These are phyloP conservation scores for Colletotrichum orbiculare DNA, from an alignment of 2,329 filamentous ascomycete species.

Conservation along the genomic window DNA sequence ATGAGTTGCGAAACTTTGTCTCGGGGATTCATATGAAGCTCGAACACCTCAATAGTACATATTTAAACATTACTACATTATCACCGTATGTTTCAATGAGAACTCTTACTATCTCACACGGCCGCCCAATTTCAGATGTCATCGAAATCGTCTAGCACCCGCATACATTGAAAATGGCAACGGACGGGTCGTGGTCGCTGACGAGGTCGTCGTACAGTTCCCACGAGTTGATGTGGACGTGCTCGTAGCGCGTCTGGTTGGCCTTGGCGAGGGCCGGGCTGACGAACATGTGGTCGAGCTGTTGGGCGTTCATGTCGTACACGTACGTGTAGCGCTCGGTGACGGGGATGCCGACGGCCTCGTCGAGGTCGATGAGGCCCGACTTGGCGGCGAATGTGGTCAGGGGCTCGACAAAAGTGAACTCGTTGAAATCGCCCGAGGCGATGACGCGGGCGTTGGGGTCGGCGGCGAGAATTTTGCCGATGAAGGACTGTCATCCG, in stretches of 20 bases:
- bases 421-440: constrained; percentile 80
- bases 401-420: constrained; percentile 70
- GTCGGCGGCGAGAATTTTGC: constrained; percentile 67
- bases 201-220: constrained; percentile 64
- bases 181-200: constrained; percentile 77
- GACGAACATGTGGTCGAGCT: constrained; percentile 77
- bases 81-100: too few relatives aligned
- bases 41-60: too few relatives aligned
- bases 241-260: constrained; percentile 63
- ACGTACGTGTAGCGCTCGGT: constrained; percentile 77
- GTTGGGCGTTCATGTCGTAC: constrained; percentile 76
- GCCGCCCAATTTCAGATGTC: too few relatives aligned
- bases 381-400: constrained; percentile 63
- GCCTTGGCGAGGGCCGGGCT: constrained; percentile 61
- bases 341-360: constrained; percentile 60
- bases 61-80: too few relatives aligned
- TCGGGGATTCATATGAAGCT: too few relatives aligned
- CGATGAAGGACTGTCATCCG: constrained; percentile 60
- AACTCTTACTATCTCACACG: too few relatives aligned
- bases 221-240: constrained; percentile 80
- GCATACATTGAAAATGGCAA: constrained; percentile 73
- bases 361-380: constrained; percentile 71
- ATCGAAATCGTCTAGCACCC: constrained; percentile 39
- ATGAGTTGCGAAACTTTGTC: too few relatives aligned
- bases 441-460: constrained; percentile 67